phyloP scores from a whole-genome alignment of 371 early-diverging fungal genomes.

The Lichtheimia ramosa region DNA sequence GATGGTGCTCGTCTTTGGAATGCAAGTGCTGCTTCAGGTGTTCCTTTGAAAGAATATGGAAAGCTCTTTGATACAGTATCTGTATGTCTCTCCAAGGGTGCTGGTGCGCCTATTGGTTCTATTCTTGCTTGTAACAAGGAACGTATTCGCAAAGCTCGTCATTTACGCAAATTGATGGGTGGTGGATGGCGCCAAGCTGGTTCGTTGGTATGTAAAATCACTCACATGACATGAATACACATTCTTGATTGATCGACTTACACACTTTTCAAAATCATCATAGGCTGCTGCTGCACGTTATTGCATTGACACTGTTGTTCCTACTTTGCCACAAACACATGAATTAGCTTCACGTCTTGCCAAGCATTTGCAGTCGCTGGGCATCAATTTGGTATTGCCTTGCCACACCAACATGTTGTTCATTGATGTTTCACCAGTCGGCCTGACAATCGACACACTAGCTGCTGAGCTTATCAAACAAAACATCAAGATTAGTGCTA shows the following conservation, averaged over 20 bases:
- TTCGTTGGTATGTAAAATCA: slow-evolving; percentile 30
- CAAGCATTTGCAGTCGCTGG: slow-evolving; percentile 52
- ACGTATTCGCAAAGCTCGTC: slow-evolving; percentile 76
- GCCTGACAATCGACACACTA: slow-evolving; percentile 48
- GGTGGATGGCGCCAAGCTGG: slow-evolving; percentile 93
- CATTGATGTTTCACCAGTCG: slow-evolving; percentile 48
- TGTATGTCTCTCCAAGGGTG: slow-evolving; percentile 87
- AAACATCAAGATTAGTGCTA: slow-evolving; percentile 55
- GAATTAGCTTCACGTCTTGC: slow-evolving; percentile 63
- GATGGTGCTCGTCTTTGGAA: slow-evolving; percentile 96
- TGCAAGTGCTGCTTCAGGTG: slow-evolving; percentile 73
- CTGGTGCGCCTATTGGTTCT: slow-evolving; percentile 91
- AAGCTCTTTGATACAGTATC: slow-evolving; percentile 78
- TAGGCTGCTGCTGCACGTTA: slow-evolving; percentile 73
- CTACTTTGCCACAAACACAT: slow-evolving; percentile 68
- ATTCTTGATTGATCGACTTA: background rate
- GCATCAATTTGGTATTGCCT: slow-evolving; percentile 60
- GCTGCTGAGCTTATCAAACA: slow-evolving; percentile 43
- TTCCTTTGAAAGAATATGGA: slow-evolving; percentile 69
- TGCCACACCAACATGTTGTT: slow-evolving; percentile 91
- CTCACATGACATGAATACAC: background rate
- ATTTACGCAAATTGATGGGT: slow-evolving; percentile 87
- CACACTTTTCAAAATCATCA: background rate
- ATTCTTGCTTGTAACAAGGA: slow-evolving; percentile 66
- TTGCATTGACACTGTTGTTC: slow-evolving; percentile 68